phyloP scores from a whole-genome alignment of 2,329 filamentous ascomycete genomes.

The Fusarium oligoseptatum region DNA sequence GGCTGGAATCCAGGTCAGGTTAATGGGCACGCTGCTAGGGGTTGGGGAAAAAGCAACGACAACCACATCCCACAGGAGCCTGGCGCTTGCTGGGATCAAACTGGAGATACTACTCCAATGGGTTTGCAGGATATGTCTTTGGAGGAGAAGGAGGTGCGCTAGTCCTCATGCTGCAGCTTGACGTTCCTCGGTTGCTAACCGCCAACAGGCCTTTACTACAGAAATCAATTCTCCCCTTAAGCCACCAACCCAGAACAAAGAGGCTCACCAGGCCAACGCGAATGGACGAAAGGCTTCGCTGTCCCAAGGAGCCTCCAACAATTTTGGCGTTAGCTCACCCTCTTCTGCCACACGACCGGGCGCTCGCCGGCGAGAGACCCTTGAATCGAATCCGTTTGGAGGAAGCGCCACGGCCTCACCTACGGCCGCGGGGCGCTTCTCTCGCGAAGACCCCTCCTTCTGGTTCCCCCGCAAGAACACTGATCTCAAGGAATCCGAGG shows the following conservation, averaged over 20 bases:
- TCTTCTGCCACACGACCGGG: constrained; percentile 78
- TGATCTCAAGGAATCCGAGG: constrained; percentile 68
- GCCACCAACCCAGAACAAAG: constrained; percentile 81
- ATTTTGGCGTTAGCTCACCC: constrained; percentile 80
- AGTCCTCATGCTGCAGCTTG: constrained; percentile 9
- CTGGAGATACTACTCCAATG: constrained; percentile 78
- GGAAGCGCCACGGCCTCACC: constrained; percentile 71
- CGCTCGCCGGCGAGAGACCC: constrained; percentile 85
- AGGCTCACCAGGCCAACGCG: constrained; percentile 68
- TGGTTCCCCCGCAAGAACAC: constrained; percentile 69
- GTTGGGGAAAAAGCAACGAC: constrained; percentile 85
- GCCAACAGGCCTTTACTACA: constrained; percentile 76
- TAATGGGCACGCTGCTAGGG: constrained; percentile 72
- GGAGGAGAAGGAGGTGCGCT: constrained; percentile 71
- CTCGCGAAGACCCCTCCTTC: constrained; percentile 72
- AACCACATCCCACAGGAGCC: constrained; percentile 81
- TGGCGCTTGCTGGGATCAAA: constrained; percentile 91
- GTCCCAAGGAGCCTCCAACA: constrained; percentile 75
- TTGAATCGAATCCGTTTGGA: constrained; percentile 74
- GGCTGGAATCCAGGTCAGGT: constrained; percentile 83
- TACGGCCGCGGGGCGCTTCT: constrained; percentile 68
- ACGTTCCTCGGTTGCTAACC: constrained; percentile 37
- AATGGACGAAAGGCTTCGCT: constrained; percentile 86
- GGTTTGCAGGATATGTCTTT: constrained; percentile 77
- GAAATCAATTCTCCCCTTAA: constrained; percentile 97